Conservation (phyloP, 768 basidiomycete species). For the Boletus rubescentipes region DNA sequence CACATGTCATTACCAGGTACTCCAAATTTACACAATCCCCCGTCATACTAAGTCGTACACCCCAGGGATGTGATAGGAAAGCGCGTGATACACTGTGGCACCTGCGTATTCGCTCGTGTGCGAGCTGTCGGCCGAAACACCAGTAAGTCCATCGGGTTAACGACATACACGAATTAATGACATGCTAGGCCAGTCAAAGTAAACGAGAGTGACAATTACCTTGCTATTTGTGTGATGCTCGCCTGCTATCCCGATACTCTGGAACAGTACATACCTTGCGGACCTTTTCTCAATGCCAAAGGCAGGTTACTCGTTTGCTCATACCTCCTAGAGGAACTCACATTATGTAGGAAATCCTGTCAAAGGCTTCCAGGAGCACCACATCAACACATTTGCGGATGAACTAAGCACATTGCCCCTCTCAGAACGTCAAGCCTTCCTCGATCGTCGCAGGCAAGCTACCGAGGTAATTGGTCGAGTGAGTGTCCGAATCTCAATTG, state of each 20-base stretch:
- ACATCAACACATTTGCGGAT: conserved; percentile 18
- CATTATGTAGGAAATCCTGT: conserved; percentile 11
- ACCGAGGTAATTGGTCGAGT: conserved; percentile 12
- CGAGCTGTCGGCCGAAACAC: conserved; percentile 24
- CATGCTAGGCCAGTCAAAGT: conserved; percentile 20
- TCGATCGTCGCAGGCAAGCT: conserved; percentile 15
- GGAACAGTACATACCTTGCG: conserved; percentile 26
- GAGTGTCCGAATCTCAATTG: not conserved
- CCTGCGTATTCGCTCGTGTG: conserved; percentile 34
- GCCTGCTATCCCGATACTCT: conserved; percentile 7
- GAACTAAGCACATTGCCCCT: conserved; percentile 10
- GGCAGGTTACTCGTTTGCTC: conserved; percentile 10
- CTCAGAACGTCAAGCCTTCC: conserved; percentile 19
- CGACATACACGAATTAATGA: not conserved
- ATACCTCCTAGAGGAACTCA: conserved; percentile 3
- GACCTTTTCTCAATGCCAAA: conserved; percentile 26
- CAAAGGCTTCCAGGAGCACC: conserved; percentile 24
- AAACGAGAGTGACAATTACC: conserved; percentile 6
- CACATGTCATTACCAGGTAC: conserved; percentile 41
- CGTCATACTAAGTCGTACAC: not conserved
- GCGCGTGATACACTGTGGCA: conserved; percentile 33
- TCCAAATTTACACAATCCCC: not conserved
- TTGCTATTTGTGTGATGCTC: conserved; percentile 9
- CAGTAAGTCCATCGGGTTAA: conserved; percentile 17
- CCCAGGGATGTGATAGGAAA: conserved; percentile 25